A percentile compares a stretch with the other conserved stretches of the same genome.
Evolutionary conservation across 2,329 filamentous ascomycete species (phyloP).

Genomic region (Phialocephala subalpina): DNA sequence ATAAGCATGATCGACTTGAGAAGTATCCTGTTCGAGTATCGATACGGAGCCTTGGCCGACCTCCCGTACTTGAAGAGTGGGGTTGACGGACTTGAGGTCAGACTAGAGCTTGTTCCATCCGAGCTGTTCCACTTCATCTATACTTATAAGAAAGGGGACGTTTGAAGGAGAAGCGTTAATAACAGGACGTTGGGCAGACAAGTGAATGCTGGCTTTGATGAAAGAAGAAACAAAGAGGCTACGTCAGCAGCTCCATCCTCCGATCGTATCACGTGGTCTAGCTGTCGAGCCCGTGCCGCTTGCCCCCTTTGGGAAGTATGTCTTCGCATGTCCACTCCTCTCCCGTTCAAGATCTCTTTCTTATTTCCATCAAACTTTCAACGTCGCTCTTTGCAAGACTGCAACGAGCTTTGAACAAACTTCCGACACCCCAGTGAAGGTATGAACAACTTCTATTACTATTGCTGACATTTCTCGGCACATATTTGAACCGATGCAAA

Average conservation of each 20-base stretch:
- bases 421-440: background rate
- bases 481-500: background rate
- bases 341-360: background rate
- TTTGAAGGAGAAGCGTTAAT: background rate
- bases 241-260: background rate
- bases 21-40: background rate
- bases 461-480: background rate
- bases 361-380: background rate
- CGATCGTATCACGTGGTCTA: background rate
- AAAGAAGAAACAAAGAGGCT: background rate
- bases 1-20: background rate
- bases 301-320: background rate
- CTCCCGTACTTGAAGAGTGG: background rate
- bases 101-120: background rate
- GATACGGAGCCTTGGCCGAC: background rate
- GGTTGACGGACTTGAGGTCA: background rate
- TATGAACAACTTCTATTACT: background rate
- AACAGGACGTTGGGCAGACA: no score
- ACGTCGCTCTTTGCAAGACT: background rate
- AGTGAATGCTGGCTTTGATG: background rate
- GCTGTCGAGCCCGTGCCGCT: background rate
- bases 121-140: background rate
- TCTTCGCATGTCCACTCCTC: background rate
- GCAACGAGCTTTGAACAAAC: background rate
- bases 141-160: background rate